Conservation (phyloP, 495 filamentous ascomycete species). For the Lasiosphaeria ovina region DNA sequence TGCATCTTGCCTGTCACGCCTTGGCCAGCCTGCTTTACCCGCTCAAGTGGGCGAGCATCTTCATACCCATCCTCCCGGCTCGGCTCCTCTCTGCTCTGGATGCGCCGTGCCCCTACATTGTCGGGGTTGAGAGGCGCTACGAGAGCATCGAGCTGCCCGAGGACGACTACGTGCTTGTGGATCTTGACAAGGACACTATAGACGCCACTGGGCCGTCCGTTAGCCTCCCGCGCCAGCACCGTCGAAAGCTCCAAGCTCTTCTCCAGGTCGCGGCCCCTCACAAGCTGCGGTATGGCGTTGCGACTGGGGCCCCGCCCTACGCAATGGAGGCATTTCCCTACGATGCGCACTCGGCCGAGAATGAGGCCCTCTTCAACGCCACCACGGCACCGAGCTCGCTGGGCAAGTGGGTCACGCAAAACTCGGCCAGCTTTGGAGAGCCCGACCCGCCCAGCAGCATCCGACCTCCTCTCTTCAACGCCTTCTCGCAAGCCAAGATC, state of each 20-base stretch:
- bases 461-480: slow-evolving; percentile 71
- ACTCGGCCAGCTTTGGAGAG: slow-evolving; percentile 81
- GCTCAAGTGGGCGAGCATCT: slow-evolving; percentile 85
- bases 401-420: slow-evolving; percentile 80
- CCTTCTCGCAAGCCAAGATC: slow-evolving; percentile 75
- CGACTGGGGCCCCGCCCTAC: slow-evolving; percentile 85
- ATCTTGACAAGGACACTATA: slow-evolving; percentile 86
- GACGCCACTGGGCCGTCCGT: slow-evolving; percentile 72
- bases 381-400: slow-evolving; percentile 68
- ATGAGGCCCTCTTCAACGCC: slow-evolving; percentile 69
- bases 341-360: slow-evolving; percentile 86
- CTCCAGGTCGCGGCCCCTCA: slow-evolving; percentile 89
- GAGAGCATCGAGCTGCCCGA: slow-evolving; percentile 88
- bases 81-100: slow-evolving; percentile 85
- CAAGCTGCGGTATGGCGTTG: slow-evolving; percentile 81
- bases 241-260: slow-evolving; percentile 82
- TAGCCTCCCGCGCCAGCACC: slow-evolving; percentile 80
- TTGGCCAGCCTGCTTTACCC: slow-evolving; percentile 84
- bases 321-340: slow-evolving; percentile 88
- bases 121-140: slow-evolving; percentile 91
- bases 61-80: slow-evolving; percentile 88
- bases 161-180: slow-evolving; percentile 95
- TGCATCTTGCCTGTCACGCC: slow-evolving; percentile 85
- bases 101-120: slow-evolving; percentile 94
- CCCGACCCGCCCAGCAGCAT: slow-evolving; percentile 51